These are phyloP conservation scores for Aphanomyces euteiches DNA, from an alignment of 352 stramenopile genomes.

Conservation along the genomic window DNA sequence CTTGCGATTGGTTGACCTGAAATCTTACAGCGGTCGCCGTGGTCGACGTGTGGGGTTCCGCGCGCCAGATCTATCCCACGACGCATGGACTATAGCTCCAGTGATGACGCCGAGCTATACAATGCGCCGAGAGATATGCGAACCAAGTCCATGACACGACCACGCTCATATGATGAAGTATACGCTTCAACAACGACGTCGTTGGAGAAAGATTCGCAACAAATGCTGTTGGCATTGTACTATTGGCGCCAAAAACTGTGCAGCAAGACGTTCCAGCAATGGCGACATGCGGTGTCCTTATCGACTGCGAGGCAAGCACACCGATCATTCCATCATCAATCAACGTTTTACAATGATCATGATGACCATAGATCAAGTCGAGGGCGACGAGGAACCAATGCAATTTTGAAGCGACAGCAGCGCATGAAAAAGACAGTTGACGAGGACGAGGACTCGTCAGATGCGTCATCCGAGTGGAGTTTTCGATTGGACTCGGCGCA, in stretches of 20 bases:
- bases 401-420: not conserved
- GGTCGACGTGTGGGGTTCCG: not conserved
- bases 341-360: not conserved
- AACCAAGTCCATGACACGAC: not conserved
- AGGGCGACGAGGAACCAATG: not conserved
- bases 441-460: conserved; percentile 1
- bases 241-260: conserved; percentile 23
- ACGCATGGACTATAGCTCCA: conserved; percentile 12
- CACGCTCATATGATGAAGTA: not conserved
- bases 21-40: conserved; percentile 10
- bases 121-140: not conserved
- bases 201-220: not conserved
- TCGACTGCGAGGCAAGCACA: not conserved
- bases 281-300: not conserved
- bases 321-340: not conserved
- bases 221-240: conserved; percentile 21
- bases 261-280: conserved; percentile 1
- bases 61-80: not conserved
- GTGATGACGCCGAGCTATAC: conserved; percentile 19
- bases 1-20: not conserved
- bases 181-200: not conserved
- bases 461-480: not conserved
- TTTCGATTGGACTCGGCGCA: not conserved
- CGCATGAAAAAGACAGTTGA: not conserved
- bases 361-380: not conserved